Conservation (phyloP, 2,329 filamentous ascomycete species). For the Fusarium sp. region DNA sequence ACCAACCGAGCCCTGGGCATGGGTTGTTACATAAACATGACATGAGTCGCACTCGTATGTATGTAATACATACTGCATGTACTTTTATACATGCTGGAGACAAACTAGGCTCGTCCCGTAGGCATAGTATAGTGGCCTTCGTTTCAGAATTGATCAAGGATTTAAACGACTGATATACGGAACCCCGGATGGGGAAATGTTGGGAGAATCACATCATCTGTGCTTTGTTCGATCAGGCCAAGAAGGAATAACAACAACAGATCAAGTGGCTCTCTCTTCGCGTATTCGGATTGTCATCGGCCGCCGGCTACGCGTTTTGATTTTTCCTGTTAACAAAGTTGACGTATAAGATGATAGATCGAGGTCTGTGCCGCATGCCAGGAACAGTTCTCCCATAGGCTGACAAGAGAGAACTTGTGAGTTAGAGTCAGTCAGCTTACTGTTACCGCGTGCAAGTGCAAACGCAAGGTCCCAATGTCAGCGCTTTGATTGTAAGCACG, state of each 20-base stretch:
- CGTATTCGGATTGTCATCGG: background rate
- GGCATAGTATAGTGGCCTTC: constrained; percentile 16
- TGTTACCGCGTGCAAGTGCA: background rate
- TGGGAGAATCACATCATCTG: constrained; percentile 23
- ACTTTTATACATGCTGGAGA: constrained; percentile 11
- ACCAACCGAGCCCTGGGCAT: constrained; percentile 32
- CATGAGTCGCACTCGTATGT: constrained; percentile 4
- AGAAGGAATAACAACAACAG: background rate
- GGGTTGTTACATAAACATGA: constrained; percentile 21
- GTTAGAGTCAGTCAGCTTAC: background rate
- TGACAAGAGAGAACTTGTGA: background rate
- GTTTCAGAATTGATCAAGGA: constrained; percentile 33
- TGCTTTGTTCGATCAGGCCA: constrained; percentile 6
- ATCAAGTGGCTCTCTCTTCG: constrained; percentile 11
- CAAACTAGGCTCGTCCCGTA: constrained; percentile 23
- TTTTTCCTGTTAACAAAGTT: background rate
- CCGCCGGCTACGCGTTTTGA: background rate
- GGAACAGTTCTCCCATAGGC: constrained; percentile 24
- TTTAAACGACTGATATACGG: constrained; percentile 18
- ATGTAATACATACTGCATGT: background rate
- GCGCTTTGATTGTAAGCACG: constrained; percentile 6
- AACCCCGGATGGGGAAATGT: constrained; percentile 10
- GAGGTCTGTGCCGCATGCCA: constrained; percentile 1
- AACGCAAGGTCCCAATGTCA: background rate
- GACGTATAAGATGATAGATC: constrained; percentile 5